Base-by-base conservation (phyloP, 208 protist genomes). In the Naegleria lovaniensis region DNA sequence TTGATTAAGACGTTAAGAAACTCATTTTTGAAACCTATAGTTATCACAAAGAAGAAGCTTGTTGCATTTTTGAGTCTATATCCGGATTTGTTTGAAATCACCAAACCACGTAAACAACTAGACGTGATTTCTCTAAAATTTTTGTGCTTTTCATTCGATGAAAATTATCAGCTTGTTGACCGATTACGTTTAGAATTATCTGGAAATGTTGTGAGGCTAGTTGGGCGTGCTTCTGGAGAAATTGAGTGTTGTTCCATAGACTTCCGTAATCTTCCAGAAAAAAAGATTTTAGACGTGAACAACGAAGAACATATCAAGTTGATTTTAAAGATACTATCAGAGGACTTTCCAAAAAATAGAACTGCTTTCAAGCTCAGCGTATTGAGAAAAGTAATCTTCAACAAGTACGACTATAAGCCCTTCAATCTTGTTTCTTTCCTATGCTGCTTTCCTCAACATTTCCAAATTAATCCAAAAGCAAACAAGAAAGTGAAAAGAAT, bases 251-350 rank as follows among this genome's bases (percentile, higher is more conserved):
- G 15, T 36, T 36, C 16, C 2, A 79, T 36, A 36, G 25, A 25
- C 25, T 79, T 36, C 29, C 19, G 29, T 36, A 79, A 79, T 33
- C 29, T 79, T 36, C 16, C 16, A 1, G 67, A 79, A 36, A 79
- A 79, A 79, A 79, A 13, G 7, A 79, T n/a, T 36, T 33, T 79
- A 79, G 29, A 79, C 36, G 9, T 33, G 0, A 36, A 36, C n/a
- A 79, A 79, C 36, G 67, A 79, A 79, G 67, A 79, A 79, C 67
- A 79, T 79, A 36, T 79, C 16, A 79, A 79, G 36, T 36, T n/a
- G n/a, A 36, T 79, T 19, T 33, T 79, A 11, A 79, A 36, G 6
- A 79, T 79, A 36, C 5, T 79, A 25, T 36, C 16, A 36, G 29
- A 29, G 6, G 13, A 25, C 19, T 79, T 79, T 79, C 67, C 67